phyloP scores from a whole-genome alignment of 2,329 filamentous ascomycete species.

The Mariannaea elegans region DNA sequence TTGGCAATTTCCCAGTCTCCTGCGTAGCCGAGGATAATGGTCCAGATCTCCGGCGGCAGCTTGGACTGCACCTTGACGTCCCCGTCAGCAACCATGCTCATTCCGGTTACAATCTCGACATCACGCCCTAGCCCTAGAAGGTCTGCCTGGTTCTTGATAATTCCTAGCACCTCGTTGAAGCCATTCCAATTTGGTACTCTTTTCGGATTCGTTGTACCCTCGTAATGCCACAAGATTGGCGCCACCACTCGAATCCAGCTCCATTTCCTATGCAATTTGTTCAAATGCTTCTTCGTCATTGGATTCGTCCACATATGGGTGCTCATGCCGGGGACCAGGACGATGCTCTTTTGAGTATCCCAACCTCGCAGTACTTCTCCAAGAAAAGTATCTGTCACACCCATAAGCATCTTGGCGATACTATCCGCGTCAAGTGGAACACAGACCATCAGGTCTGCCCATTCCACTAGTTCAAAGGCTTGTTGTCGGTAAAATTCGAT shows the following conservation, averaged over 20 bases:
- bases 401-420: slow-evolving; percentile 87
- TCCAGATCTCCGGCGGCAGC: slow-evolving; percentile 89
- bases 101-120: slow-evolving; percentile 63
- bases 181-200: slow-evolving; percentile 68
- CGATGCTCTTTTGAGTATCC: slow-evolving; percentile 85
- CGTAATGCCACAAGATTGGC: slow-evolving; percentile 85
- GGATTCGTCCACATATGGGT: slow-evolving; percentile 90
- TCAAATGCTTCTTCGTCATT: slow-evolving; percentile 86
- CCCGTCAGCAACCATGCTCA: slow-evolving; percentile 46
- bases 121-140: slow-evolving; percentile 78
- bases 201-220: slow-evolving; percentile 59
- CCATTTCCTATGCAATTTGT: slow-evolving; percentile 85
- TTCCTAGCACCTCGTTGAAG: slow-evolving; percentile 76
- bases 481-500: slow-evolving; percentile 61
- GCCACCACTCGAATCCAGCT: slow-evolving; percentile 85
- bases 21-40: slow-evolving; percentile 83
- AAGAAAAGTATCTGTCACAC: slow-evolving; percentile 81
- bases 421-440: slow-evolving; percentile 86
- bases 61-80: slow-evolving; percentile 50
- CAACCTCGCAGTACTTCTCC: slow-evolving; percentile 85
- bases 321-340: slow-evolving; percentile 90
- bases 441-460: slow-evolving; percentile 87
- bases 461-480: slow-evolving; percentile 77
- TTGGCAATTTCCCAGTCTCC: slow-evolving; percentile 92
- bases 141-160: slow-evolving; percentile 80